Evolutionary conservation across 2,329 filamentous ascomycete genomes (phyloP).

Genomic region (Cercospora canescens): DNA sequence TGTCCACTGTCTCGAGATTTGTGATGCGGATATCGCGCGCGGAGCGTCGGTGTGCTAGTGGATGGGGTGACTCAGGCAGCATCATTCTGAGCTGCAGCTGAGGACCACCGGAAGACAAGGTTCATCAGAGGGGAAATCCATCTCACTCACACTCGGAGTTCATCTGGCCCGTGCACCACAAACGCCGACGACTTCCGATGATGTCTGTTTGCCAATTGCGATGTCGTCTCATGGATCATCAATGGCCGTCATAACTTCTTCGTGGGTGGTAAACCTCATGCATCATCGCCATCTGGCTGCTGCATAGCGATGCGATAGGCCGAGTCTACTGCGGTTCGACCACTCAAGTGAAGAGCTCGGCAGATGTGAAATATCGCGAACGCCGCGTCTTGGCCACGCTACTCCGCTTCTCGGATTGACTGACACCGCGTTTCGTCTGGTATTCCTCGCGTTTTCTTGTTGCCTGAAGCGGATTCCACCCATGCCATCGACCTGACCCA

Average conservation of each 20-base stretch:
- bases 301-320: background rate
- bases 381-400: background rate
- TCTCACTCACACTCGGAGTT: background rate
- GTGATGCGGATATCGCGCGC: background rate
- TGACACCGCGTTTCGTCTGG: background rate
- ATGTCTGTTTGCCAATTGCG: background rate
- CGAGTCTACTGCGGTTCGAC: background rate
- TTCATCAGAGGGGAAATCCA: background rate
- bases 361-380: background rate
- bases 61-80: background rate
- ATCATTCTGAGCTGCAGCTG: background rate
- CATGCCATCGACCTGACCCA: background rate
- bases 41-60: background rate
- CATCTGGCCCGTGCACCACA: background rate
- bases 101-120: background rate
- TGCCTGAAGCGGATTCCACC: background rate
- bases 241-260: background rate
- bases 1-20: background rate
- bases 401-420: constrained; percentile 1
- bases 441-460: background rate
- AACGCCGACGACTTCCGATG: background rate
- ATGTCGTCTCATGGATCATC: background rate
- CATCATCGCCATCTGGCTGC: background rate
- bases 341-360: background rate
- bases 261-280: no score